Conservation (phyloP, 1,284 basidiomycete species). For the Fomitiporia mediterranea region DNA sequence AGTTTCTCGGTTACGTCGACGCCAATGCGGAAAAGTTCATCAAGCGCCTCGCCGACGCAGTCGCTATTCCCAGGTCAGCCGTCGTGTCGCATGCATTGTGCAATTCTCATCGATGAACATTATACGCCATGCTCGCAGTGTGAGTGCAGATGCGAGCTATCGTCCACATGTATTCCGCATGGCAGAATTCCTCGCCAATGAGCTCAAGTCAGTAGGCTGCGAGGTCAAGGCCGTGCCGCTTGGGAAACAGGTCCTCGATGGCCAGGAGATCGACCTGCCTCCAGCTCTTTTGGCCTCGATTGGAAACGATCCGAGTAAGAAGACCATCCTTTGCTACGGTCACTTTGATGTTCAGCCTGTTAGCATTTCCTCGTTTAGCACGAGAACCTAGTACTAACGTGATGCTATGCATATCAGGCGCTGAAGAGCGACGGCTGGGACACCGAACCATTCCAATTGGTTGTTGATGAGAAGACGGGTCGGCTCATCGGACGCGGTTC, state of each 20-base stretch:
- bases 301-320: slow-evolving; percentile 82
- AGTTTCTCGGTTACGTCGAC: slow-evolving; percentile 64
- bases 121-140: slow-evolving; percentile 33
- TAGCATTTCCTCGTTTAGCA: slow-evolving; percentile 26
- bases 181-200: slow-evolving; percentile 72
- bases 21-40: slow-evolving; percentile 72
- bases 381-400: neutral
- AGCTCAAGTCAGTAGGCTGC: slow-evolving; percentile 74
- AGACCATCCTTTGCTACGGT: slow-evolving; percentile 90
- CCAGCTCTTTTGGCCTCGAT: slow-evolving; percentile 85
- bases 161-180: slow-evolving; percentile 78
- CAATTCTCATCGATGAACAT: neutral
- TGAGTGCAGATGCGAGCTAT: slow-evolving; percentile 62
- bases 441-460: slow-evolving; percentile 86
- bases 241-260: slow-evolving; percentile 82
- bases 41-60: slow-evolving; percentile 74
- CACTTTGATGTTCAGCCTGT: slow-evolving; percentile 87
- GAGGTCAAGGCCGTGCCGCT: slow-evolving; percentile 70
- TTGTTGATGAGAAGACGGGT: slow-evolving; percentile 61
- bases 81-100: slow-evolving; percentile 3
- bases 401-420: slow-evolving; percentile 24
- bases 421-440: slow-evolving; percentile 85
- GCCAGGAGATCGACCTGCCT: slow-evolving; percentile 74
- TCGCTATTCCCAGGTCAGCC: slow-evolving; percentile 79
- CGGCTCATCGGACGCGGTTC: slow-evolving; percentile 86